Conservation (phyloP, 371 early-diverging fungal genomes). For the Thermomucor indicae-seudaticae region DNA sequence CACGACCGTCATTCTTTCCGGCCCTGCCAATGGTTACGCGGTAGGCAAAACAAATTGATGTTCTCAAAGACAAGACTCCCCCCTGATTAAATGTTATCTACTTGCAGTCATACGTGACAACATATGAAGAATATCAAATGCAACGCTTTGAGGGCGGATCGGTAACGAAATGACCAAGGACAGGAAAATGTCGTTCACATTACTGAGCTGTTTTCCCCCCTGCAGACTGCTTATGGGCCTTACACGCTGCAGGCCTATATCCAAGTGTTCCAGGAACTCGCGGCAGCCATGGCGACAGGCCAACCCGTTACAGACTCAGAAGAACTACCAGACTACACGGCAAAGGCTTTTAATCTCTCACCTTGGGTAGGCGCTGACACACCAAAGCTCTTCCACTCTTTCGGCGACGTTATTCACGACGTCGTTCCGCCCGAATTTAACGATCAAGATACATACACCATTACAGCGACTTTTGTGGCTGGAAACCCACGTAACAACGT, state of each 20-base stretch:
- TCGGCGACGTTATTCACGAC: constrained; percentile 47
- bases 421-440: constrained; percentile 8
- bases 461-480: constrained; percentile 47
- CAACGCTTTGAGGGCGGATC: constrained; percentile 67
- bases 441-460: constrained; percentile 6
- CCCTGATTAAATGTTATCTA: constrained; percentile 13
- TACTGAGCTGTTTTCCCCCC: neutral
- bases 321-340: constrained; percentile 29
- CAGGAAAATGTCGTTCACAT: neutral
- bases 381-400: constrained; percentile 31
- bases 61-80: neutral
- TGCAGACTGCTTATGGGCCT: constrained; percentile 60
- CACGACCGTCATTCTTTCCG: constrained; percentile 51
- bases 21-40: constrained; percentile 50
- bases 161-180: neutral
- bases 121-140: constrained; percentile 62
- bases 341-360: constrained; percentile 38
- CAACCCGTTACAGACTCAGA: constrained; percentile 12
- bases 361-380: constrained; percentile 47
- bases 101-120: constrained; percentile 56
- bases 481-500: constrained; percentile 62
- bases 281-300: constrained; percentile 36
- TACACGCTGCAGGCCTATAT: constrained; percentile 59
- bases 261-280: constrained; percentile 46
- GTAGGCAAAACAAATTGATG: constrained; percentile 14